Percentiles rank a stretch among this genome's conserved stretches.
Evolutionary conservation across 495 filamentous ascomycete species (phyloP).

Genomic region (Penicillium parvum): DNA sequence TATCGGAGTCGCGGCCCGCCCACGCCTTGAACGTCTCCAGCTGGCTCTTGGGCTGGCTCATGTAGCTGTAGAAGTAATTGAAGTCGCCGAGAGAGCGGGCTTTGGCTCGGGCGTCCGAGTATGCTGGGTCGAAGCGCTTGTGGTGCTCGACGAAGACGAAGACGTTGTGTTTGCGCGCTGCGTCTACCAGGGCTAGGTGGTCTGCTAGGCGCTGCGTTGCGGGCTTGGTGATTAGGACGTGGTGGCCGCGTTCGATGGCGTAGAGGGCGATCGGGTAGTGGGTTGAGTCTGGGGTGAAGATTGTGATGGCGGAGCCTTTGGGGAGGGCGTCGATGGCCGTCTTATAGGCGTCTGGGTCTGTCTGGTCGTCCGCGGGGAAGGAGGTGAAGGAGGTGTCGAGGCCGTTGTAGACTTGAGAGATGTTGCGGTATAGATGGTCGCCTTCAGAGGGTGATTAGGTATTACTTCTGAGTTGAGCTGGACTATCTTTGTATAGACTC

Average conservation of each 20-base stretch:
- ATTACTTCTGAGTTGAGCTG: not conserved
- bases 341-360: constrained; percentile 83
- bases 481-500: constrained; percentile 25
- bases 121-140: constrained; percentile 91
- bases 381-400: constrained; percentile 80
- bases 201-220: constrained; percentile 77
- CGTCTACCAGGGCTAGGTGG: constrained; percentile 70
- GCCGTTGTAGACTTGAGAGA: constrained; percentile 78
- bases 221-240: constrained; percentile 95
- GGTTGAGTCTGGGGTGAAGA: constrained; percentile 93
- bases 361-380: constrained; percentile 65
- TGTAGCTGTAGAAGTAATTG: constrained; percentile 97
- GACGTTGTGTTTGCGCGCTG: constrained; percentile 68
- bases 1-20: constrained; percentile 88
- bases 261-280: constrained; percentile 95
- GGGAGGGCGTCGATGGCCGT: constrained; percentile 79
- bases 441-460: constrained; percentile 49
- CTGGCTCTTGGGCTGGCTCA: constrained; percentile 91
- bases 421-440: constrained; percentile 83
- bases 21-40: constrained; percentile 95
- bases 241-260: constrained; percentile 78
- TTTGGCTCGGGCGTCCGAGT: constrained; percentile 74
- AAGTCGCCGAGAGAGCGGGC: constrained; percentile 78
- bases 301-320: constrained; percentile 85
- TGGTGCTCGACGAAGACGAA: constrained; percentile 96